phyloP scores from a whole-genome alignment of 768 basidiomycete species.

The Royoungia palumana region DNA sequence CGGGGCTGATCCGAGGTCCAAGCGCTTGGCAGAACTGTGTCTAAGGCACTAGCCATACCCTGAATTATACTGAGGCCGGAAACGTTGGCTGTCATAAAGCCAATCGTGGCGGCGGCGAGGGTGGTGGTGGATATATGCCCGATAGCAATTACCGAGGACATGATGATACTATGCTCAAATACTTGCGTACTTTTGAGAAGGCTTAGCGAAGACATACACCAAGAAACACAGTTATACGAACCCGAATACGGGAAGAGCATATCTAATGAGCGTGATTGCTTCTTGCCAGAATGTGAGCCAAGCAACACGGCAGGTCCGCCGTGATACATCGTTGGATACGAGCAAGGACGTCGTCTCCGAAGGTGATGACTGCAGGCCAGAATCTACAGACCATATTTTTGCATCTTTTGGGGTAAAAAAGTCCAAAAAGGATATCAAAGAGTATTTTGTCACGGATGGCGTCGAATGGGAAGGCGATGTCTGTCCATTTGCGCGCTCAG shows the following conservation, averaged over 20 bases:
- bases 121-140: constrained; percentile 90
- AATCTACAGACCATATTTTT: background rate
- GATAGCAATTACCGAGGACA: constrained; percentile 84
- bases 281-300: constrained; percentile 5
- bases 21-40: constrained; percentile 90
- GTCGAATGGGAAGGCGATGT: background rate
- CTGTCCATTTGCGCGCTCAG: constrained; percentile 2
- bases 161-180: constrained; percentile 82
- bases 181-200: constrained; percentile 54
- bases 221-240: constrained; percentile 32
- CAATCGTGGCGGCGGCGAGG: constrained; percentile 77
- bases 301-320: constrained; percentile 15
- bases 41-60: constrained; percentile 81
- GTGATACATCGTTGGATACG: constrained; percentile 39
- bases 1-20: constrained; percentile 88
- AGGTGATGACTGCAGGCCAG: background rate
- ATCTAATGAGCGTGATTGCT: constrained; percentile 50
- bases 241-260: constrained; percentile 74
- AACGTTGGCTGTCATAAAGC: constrained; percentile 71
- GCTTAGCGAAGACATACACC: background rate
- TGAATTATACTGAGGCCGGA: constrained; percentile 62
- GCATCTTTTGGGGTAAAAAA: background rate
- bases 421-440: constrained; percentile 2
- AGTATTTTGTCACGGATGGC: constrained; percentile 1
- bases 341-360: constrained; percentile 60